These are phyloP conservation scores for Talinum fruticosum DNA, from an alignment of 148 eudicot species.

Conservation along the genomic window DNA sequence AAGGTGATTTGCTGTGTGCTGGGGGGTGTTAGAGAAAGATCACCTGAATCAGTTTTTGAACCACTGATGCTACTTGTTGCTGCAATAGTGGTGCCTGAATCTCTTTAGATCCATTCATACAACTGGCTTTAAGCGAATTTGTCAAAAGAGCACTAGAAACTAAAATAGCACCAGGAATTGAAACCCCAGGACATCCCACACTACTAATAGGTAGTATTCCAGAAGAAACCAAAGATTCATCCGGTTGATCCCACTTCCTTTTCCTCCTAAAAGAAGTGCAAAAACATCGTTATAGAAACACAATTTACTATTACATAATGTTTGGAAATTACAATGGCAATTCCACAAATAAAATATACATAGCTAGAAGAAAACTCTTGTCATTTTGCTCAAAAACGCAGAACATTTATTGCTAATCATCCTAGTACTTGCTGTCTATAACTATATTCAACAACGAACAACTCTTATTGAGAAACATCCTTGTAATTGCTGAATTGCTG, in stretches of 20 bases:
- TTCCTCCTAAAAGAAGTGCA: constrained; percentile 48
- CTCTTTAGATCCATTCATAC: constrained; percentile 22
- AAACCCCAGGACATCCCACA: constrained; percentile 38
- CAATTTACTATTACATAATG: neutral
- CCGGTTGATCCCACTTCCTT: constrained; percentile 98
- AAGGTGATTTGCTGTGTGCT: neutral
- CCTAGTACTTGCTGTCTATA: neutral
- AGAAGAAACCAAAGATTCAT: constrained; percentile 62
- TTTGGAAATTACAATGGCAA: neutral
- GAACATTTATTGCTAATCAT: neutral
- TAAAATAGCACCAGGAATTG: constrained; percentile 36
- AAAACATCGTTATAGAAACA: neutral
- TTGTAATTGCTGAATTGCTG: no score
- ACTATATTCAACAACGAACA: neutral
- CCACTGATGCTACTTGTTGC: constrained; percentile 56
- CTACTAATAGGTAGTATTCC: constrained; percentile 52
- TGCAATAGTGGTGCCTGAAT: constrained; percentile 49
- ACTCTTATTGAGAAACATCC: no score
- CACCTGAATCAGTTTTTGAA: constrained; percentile 69
- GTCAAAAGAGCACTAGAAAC: constrained; percentile 35
- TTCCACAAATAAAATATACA: no score
- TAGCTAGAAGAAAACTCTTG: neutral
- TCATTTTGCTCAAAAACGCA: neutral
- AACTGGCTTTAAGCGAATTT: constrained; percentile 29
- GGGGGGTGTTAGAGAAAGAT: constrained; percentile 24